A percentile compares a stretch with the other conserved stretches of the same genome.
Conservation (phyloP, 2,329 filamentous ascomycete genomes). For the Sporothrix brunneoviolacea region DNA sequence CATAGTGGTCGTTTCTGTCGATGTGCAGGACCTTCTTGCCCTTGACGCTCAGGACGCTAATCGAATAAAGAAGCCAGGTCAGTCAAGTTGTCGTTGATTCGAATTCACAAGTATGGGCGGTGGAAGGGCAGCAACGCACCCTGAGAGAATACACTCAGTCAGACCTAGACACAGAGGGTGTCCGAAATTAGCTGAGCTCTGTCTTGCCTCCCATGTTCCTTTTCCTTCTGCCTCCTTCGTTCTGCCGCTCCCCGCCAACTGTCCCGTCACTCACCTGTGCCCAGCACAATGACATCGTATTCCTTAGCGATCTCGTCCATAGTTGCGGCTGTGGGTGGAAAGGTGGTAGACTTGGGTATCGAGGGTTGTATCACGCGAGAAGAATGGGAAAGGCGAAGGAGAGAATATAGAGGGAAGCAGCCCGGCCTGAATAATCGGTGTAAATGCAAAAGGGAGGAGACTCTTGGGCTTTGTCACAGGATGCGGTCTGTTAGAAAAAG, state of each 20-base stretch:
- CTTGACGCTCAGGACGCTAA: constrained; percentile 90
- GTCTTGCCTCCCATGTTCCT: neutral
- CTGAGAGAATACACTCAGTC: constrained; percentile 98
- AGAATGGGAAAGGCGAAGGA: neutral
- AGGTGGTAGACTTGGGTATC: neutral
- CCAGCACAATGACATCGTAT: constrained; percentile 98
- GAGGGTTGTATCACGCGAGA: neutral
- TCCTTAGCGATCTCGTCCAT: constrained; percentile 99
- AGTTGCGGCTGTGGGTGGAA: constrained; percentile 25
- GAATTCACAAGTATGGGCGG: too few relatives aligned
- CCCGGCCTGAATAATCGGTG: constrained; percentile 13
- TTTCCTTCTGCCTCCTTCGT: neutral
- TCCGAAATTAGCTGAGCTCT: neutral
- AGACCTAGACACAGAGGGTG: constrained; percentile 53
- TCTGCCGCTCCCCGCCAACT: neutral
- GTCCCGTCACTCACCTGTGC: constrained; percentile 66
- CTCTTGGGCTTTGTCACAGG: neutral
- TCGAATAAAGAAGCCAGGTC: constrained; percentile 9
- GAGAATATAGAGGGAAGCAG: neutral
- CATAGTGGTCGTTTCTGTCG: constrained; percentile 96
- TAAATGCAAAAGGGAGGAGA: neutral
- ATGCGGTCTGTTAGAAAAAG: constrained; percentile 9
- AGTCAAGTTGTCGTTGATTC: neutral
- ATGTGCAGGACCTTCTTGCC: constrained; percentile 99
- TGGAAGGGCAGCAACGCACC: constrained; percentile 44